Percentiles rank a stretch among this genome's conserved stretches.
phyloP scores from a whole-genome alignment of 192 early-diverging fungal species.

The Gamsiella multidivaricata region DNA sequence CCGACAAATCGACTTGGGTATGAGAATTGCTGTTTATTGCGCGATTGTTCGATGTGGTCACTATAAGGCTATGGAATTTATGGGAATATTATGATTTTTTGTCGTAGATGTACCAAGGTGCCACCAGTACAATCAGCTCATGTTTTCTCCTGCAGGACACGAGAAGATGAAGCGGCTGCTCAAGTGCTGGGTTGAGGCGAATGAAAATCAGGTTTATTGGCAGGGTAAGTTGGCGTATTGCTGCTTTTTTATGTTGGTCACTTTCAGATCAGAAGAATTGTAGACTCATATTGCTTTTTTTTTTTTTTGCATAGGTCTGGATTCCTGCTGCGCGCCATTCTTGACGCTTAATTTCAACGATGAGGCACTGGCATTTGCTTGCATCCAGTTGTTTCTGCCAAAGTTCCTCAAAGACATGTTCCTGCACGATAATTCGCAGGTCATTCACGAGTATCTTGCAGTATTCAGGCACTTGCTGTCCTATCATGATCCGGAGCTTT shows the following conservation, averaged over 20 bases:
- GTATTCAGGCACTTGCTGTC: constrained; percentile 73
- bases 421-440: constrained; percentile 72
- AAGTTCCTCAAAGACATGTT: constrained; percentile 79
- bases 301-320: constrained; percentile 62
- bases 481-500: constrained; percentile 80
- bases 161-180: constrained; percentile 68
- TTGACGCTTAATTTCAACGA: constrained; percentile 80
- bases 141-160: constrained; percentile 71
- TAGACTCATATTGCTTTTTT: neutral
- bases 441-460: constrained; percentile 77
- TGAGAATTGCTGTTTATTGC: neutral
- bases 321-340: constrained; percentile 81
- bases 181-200: constrained; percentile 70
- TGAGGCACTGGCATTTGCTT: constrained; percentile 77
- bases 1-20: constrained; percentile 63
- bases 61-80: neutral
- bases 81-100: constrained; percentile 13
- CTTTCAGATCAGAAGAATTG: too few species aligned
- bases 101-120: constrained; percentile 77
- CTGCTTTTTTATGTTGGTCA: neutral
- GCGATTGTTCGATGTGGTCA: too few species aligned
- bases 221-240: constrained; percentile 64
- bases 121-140: constrained; percentile 73
- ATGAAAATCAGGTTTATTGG: constrained; percentile 79
- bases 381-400: constrained; percentile 72